Conservation (phyloP, 306 rosid genomes). For the Pyrus betulifolia region DNA sequence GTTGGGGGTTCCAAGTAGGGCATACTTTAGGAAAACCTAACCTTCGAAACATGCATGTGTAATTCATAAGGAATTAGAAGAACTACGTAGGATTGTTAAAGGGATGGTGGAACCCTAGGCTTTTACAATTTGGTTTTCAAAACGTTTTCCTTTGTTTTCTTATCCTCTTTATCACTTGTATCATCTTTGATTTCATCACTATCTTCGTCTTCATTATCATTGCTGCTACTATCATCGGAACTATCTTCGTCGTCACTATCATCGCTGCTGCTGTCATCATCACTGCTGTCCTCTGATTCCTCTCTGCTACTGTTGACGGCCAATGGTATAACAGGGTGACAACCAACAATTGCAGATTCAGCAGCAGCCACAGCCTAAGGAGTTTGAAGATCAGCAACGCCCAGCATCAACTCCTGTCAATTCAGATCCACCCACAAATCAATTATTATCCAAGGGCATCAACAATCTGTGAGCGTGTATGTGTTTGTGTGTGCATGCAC, state of each 20-base stretch:
- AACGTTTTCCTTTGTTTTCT: not conserved
- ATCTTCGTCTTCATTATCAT: conserved; percentile 1
- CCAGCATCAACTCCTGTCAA: conserved; percentile 78
- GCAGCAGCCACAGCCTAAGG: conserved; percentile 92
- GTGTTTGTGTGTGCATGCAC: not conserved
- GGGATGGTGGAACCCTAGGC: no score
- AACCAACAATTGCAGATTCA: conserved; percentile 56
- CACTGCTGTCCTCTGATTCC: conserved; percentile 45
- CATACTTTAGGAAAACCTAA: no score
- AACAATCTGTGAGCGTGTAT: not conserved
- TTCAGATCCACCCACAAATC: not conserved
- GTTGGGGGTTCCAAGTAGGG: no score
- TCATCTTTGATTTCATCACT: not conserved
- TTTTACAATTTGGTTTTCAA: no score
- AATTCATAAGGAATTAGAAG: no score
- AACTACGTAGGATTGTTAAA: no score
- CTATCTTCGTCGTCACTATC: not conserved
- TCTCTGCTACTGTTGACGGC: conserved; percentile 31
- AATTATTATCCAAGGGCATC: not conserved
- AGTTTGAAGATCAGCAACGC: conserved; percentile 78
- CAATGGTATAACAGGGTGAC: conserved; percentile 47
- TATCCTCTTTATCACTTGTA: not conserved
- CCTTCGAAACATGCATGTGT: no score
- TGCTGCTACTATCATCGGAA: not conserved
- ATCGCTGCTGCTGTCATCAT: conserved; percentile 16